phyloP scores from a whole-genome alignment of 106 monocot species.

The Dendrobium huoshanense region DNA sequence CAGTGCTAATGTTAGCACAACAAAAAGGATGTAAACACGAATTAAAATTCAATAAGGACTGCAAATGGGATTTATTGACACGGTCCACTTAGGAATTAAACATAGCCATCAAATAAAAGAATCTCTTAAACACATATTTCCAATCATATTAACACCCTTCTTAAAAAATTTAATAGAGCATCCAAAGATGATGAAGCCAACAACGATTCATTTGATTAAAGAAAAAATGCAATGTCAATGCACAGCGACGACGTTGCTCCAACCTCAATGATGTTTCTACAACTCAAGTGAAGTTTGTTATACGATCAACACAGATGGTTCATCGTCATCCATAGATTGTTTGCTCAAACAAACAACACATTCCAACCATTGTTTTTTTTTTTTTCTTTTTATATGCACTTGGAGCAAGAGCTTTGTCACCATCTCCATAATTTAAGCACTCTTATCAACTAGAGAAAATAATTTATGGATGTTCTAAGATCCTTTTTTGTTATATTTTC shows the following conservation, averaged over 20 bases:
- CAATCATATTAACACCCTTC: background rate
- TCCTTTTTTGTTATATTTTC: background rate
- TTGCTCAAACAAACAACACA: background rate
- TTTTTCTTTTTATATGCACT: background rate
- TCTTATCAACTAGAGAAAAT: background rate
- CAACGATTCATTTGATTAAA: background rate
- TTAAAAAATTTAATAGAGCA: background rate
- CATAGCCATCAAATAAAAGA: background rate
- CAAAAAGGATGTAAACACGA: background rate
- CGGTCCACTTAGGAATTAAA: background rate
- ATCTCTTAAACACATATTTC: background rate
- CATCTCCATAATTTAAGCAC: background rate
- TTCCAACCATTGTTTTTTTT: background rate
- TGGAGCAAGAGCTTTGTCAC: background rate
- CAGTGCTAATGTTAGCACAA: background rate
- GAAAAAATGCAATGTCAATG: background rate
- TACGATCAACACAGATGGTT: background rate
- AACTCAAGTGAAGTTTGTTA: background rate
- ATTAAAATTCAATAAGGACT: no score
- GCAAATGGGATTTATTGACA: no score
- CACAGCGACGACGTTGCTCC: background rate
- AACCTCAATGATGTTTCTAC: background rate
- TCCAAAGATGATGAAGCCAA: background rate
- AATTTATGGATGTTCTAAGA: background rate
- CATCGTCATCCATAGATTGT: background rate